A percentile compares a stretch with the other conserved stretches of the same genome.
These are phyloP conservation scores for Tulasnella sp. DNA, from an alignment of 768 basidiomycete genomes.

Conservation along the genomic window DNA sequence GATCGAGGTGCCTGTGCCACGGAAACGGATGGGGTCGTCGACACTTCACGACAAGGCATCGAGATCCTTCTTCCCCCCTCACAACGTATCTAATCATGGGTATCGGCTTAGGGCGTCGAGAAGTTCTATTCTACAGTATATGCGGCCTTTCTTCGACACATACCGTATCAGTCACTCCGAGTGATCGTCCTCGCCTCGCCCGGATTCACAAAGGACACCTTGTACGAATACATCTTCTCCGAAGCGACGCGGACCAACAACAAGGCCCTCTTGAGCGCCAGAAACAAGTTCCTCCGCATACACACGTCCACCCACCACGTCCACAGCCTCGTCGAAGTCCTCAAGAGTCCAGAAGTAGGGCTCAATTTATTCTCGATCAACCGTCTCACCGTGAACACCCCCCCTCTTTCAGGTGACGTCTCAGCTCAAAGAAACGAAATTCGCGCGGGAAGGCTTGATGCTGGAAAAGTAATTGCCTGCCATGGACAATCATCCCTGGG, in stretches of 20 bases:
- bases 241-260: constrained; percentile 75
- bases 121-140: constrained; percentile 80
- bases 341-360: constrained; percentile 84
- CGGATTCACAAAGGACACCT: constrained; percentile 86
- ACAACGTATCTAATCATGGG: not conserved
- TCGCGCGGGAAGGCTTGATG: constrained; percentile 83
- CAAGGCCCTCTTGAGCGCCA: constrained; percentile 64
- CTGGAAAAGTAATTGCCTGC: constrained; percentile 54
- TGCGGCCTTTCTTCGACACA: constrained; percentile 76
- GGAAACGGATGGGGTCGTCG: constrained; percentile 72
- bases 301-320: constrained; percentile 91
- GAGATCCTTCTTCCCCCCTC: not conserved
- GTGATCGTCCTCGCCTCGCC: constrained; percentile 95
- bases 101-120: constrained; percentile 40
- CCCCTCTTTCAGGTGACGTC: constrained; percentile 40
- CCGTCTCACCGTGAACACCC: constrained; percentile 20
- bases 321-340: constrained; percentile 84
- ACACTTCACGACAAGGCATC: constrained; percentile 78
- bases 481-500: not conserved
- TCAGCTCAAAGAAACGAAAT: constrained; percentile 88
- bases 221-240: constrained; percentile 68
- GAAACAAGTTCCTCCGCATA: constrained; percentile 79
- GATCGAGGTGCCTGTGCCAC: constrained; percentile 76
- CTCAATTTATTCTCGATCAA: constrained; percentile 16
- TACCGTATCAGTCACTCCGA: constrained; percentile 71